These are phyloP conservation scores for Cercophora sp. DNA, from an alignment of 495 filamentous ascomycete genomes.

Conservation along the genomic window DNA sequence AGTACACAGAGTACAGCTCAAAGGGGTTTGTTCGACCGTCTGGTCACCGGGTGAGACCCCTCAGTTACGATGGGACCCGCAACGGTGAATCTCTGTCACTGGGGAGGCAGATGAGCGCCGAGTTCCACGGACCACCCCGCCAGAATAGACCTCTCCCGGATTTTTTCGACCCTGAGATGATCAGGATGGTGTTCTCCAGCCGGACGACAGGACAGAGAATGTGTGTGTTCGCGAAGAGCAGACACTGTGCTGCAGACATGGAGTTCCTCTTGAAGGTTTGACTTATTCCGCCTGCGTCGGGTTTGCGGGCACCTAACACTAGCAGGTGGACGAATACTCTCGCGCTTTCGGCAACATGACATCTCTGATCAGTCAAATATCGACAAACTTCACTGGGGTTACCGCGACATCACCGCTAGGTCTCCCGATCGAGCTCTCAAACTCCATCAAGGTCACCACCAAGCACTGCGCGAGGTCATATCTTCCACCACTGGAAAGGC, in stretches of 20 bases:
- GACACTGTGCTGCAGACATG: constrained; percentile 41
- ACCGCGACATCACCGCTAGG: constrained; percentile 40
- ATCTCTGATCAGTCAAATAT: constrained; percentile 42
- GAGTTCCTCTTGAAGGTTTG: constrained; percentile 47
- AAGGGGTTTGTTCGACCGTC: constrained; percentile 18
- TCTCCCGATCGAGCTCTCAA: constrained; percentile 30
- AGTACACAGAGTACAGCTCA: constrained; percentile 31
- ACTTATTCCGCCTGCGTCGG: background rate
- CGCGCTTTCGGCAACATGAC: constrained; percentile 34
- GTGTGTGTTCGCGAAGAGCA: constrained; percentile 39
- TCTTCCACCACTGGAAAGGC: constrained; percentile 39
- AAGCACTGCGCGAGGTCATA: constrained; percentile 35
- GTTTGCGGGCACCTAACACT: background rate
- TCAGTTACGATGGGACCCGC: constrained; percentile 14
- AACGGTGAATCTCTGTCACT: constrained; percentile 18
- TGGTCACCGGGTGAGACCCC: background rate
- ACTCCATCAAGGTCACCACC: constrained; percentile 36
- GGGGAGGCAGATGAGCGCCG: background rate
- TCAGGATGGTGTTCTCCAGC: constrained; percentile 45
- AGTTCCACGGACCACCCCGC: background rate
- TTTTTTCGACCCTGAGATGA: constrained; percentile 44
- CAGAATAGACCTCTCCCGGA: constrained; percentile 22
- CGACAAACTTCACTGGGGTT: constrained; percentile 38
- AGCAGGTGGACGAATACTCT: constrained; percentile 32
- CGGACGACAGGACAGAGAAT: constrained; percentile 40